Conservation (phyloP, 2,329 filamentous ascomycete genomes). For the Xylariaceae sp. region DNA sequence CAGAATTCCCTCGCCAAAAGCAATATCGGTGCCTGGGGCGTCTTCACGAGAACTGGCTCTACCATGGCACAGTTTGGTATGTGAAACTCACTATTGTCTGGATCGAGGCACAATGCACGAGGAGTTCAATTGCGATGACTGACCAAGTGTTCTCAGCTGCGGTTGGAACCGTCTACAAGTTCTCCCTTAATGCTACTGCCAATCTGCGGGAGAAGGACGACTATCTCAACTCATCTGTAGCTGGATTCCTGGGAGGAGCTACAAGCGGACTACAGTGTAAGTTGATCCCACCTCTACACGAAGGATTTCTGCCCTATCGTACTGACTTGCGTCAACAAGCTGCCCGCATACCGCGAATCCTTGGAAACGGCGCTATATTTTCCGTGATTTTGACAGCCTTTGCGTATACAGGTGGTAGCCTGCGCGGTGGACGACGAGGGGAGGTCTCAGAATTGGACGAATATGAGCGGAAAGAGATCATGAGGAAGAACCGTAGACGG, state of each 20-base stretch:
- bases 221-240: constrained; percentile 67
- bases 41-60: constrained; percentile 75
- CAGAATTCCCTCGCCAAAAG: constrained; percentile 82
- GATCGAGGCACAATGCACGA: background rate
- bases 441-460: constrained; percentile 53
- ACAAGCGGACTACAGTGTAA: constrained; percentile 70
- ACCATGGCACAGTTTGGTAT: constrained; percentile 60
- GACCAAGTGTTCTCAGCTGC: constrained; percentile 47
- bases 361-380: constrained; percentile 57
- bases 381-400: constrained; percentile 54
- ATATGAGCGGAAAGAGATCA: constrained; percentile 68
- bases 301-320: constrained; percentile 4
- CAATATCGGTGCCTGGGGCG: constrained; percentile 75
- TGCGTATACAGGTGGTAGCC: constrained; percentile 57
- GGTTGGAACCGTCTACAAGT: constrained; percentile 72
- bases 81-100: constrained; percentile 6
- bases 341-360: constrained; percentile 57
- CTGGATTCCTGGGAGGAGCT: constrained; percentile 71
- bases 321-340: constrained; percentile 34
- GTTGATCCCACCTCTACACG: constrained; percentile 21
- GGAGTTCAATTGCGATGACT: constrained; percentile 2
- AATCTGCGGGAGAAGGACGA: constrained; percentile 87
- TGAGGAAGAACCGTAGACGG: constrained; percentile 70
- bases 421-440: constrained; percentile 43
- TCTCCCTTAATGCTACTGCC: constrained; percentile 70